Percentiles rank a stretch among this genome's conserved stretches.
These are phyloP conservation scores for Atkinsonella texensis DNA, from an alignment of 2,329 filamentous ascomycete species.

Conservation along the genomic window DNA sequence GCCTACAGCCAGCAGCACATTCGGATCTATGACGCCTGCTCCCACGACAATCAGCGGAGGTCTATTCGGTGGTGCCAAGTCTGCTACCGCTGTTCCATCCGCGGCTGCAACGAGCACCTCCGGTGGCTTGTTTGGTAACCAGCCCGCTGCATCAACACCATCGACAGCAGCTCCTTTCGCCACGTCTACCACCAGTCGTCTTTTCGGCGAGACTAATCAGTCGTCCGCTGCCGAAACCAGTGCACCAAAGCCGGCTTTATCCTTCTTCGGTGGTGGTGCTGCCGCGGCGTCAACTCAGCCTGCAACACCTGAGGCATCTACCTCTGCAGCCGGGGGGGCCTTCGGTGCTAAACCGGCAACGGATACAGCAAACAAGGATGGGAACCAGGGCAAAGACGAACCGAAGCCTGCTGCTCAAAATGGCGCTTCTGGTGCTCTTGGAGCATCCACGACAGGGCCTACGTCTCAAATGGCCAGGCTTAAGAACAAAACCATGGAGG, in stretches of 20 bases:
- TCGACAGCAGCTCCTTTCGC: constrained; percentile 17
- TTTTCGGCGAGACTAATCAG: constrained; percentile 18
- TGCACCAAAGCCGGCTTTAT: constrained; percentile 9
- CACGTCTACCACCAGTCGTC: constrained; percentile 17
- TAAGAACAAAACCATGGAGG: constrained; percentile 98
- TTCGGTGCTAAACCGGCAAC: constrained; percentile 23
- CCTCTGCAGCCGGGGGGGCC: constrained; percentile 9
- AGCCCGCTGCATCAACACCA: constrained; percentile 19
- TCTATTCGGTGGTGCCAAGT: constrained; percentile 21
- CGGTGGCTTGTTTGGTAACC: constrained; percentile 21
- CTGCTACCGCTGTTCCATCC: constrained; percentile 9
- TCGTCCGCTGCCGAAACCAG: constrained; percentile 5
- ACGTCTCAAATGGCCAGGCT: constrained; percentile 76
- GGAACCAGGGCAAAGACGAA: constrained; percentile 13
- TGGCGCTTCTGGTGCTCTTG: constrained; percentile 33
- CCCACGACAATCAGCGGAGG: constrained; percentile 20
- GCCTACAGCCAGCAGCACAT: constrained; percentile 23
- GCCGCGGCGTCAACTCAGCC: constrained; percentile 17
- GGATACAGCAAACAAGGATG: constrained; percentile 13
- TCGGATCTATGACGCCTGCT: constrained; percentile 18
- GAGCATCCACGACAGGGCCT: constrained; percentile 68
- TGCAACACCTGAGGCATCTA: constrained; percentile 15
- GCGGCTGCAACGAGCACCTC: constrained; percentile 17
- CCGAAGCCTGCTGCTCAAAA: constrained; percentile 18
- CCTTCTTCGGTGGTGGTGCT: constrained; percentile 10